Conservation (phyloP, 345 rosid genomes). For the Syzygium grande region DNA sequence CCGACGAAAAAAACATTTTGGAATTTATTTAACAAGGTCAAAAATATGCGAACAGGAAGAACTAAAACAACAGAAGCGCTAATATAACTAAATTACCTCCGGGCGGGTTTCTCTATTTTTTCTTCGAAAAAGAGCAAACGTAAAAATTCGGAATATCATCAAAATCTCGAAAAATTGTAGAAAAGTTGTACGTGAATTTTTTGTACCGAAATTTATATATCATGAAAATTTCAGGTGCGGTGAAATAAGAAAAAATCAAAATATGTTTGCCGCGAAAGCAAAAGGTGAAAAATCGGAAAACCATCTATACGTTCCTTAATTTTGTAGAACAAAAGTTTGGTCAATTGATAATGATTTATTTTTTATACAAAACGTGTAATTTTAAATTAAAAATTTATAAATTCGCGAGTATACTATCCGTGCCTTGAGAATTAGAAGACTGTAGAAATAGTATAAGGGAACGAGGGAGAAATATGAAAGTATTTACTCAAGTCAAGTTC, state of each 20-base stretch:
- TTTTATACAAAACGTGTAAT: not conserved
- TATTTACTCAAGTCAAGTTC: not conserved
- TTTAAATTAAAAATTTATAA: not conserved
- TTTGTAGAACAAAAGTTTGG: not conserved
- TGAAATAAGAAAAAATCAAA: not conserved
- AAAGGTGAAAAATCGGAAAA: not conserved
- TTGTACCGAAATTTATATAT: not conserved
- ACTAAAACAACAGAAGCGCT: not conserved
- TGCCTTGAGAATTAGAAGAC: not conserved
- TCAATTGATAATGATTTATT: not conserved
- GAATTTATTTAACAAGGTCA: not conserved
- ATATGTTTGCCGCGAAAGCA: not conserved
- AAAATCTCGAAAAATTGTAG: not conserved
- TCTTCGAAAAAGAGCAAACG: not conserved
- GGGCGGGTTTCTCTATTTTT: not conserved
- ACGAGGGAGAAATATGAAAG: not conserved
- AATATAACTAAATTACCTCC: not conserved
- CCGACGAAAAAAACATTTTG: not conserved
- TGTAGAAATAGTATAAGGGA: fast-evolving
- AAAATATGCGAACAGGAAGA: not conserved
- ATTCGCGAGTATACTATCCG: not conserved
- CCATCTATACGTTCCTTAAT: not conserved
- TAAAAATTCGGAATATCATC: not conserved
- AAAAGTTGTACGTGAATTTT: not conserved
- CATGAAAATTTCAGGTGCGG: not conserved